phyloP scores from a whole-genome alignment of 2,329 filamentous ascomycete genomes.

The Leptosphaerulina australis region DNA sequence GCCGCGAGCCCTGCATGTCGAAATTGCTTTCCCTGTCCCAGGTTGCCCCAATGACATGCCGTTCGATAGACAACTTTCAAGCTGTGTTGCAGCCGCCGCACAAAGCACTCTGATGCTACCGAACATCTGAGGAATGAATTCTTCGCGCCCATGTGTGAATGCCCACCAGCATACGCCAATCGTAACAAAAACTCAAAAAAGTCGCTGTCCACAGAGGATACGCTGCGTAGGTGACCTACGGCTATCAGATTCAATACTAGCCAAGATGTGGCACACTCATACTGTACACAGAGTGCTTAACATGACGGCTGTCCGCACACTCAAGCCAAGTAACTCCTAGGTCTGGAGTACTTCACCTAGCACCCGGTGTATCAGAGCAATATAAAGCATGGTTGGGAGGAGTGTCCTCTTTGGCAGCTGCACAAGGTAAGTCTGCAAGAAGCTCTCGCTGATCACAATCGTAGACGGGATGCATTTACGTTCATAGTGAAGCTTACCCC shows the following conservation, averaged over 20 bases:
- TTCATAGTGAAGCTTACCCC: conserved; percentile 36
- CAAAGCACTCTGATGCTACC: conserved; percentile 40
- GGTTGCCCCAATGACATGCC: conserved; percentile 38
- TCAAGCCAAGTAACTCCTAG: conserved; percentile 36
- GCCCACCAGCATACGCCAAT: conserved; percentile 41
- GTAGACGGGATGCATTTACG: conserved; percentile 36
- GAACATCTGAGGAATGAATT: conserved; percentile 45
- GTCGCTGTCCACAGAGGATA: conserved; percentile 38
- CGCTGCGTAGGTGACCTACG: conserved; percentile 18
- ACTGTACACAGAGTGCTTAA: conserved; percentile 5
- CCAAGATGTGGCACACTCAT: not conserved
- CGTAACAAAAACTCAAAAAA: conserved; percentile 38
- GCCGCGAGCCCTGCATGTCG: conserved; percentile 39
- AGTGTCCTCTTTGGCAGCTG: conserved; percentile 41
- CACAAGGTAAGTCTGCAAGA: conserved; percentile 38
- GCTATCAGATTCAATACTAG: conserved; percentile 18
- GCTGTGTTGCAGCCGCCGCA: conserved; percentile 32
- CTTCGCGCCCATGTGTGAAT: conserved; percentile 39
- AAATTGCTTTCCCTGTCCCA: conserved; percentile 29
- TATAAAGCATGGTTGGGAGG: conserved; percentile 40
- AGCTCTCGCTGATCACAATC: conserved; percentile 34
- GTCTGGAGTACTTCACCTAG: conserved; percentile 40
- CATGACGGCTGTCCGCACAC: conserved; percentile 4
- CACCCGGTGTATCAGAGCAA: conserved; percentile 40
- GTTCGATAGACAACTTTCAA: conserved; percentile 35